Conservation (phyloP, 2,329 filamentous ascomycete species). For the Mariannaea elegans region DNA sequence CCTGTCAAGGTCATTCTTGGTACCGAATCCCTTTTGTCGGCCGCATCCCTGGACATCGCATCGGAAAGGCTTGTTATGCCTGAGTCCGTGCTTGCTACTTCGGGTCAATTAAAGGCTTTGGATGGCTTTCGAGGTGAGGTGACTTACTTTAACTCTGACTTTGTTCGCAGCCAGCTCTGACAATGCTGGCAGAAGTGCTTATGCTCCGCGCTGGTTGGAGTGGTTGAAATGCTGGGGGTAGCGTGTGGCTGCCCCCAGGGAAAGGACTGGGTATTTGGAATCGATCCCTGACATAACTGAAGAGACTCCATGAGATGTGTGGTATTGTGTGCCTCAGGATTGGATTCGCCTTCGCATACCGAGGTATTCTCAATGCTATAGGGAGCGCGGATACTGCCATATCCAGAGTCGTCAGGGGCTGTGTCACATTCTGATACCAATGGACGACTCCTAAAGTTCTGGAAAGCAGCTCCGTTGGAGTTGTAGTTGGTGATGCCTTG, state of each 20-base stretch:
- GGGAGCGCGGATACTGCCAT: slow-evolving; percentile 51
- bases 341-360: slow-evolving; percentile 54
- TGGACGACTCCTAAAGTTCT: slow-evolving; percentile 36
- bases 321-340: slow-evolving; percentile 50
- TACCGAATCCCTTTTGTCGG: slow-evolving; percentile 76
- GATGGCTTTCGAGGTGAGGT: neutral
- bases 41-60: slow-evolving; percentile 68
- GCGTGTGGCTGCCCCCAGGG: slow-evolving; percentile 21
- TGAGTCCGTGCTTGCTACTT: slow-evolving; percentile 76
- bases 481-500: slow-evolving; percentile 26
- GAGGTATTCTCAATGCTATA: slow-evolving; percentile 56
- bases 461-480: slow-evolving; percentile 20
- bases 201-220: slow-evolving; percentile 22
- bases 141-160: slow-evolving; percentile 63
- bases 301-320: slow-evolving; percentile 46
- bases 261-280: neutral
- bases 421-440: slow-evolving; percentile 53
- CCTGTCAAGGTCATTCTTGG: slow-evolving; percentile 81
- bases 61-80: slow-evolving; percentile 72
- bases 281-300: slow-evolving; percentile 20
- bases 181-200: slow-evolving; percentile 52
- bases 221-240: slow-evolving; percentile 29
- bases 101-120: slow-evolving; percentile 27
- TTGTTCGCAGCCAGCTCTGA: slow-evolving; percentile 54
- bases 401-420: slow-evolving; percentile 56